Evolutionary conservation across 495 filamentous ascomycete species (phyloP).

Genomic region (Penicillium antarcticum): DNA sequence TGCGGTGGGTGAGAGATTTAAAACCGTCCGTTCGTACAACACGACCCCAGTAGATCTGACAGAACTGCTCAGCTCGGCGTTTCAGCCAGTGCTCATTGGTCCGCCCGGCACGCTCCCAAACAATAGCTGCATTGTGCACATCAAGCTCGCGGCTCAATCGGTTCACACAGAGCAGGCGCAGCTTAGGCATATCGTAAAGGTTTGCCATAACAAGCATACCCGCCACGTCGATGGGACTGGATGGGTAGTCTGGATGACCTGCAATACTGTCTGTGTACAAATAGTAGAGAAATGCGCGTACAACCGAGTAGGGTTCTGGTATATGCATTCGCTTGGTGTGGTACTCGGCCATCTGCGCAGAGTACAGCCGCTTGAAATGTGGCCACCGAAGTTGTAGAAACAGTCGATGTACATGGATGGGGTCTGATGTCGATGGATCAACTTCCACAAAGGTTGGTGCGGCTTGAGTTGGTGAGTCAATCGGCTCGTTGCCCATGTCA

Average conservation of each 20-base stretch:
- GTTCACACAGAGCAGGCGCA: constrained; percentile 85
- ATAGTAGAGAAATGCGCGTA: constrained; percentile 92
- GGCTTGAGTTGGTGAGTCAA: constrained; percentile 30
- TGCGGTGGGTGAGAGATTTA: constrained; percentile 67
- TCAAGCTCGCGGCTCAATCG: constrained; percentile 85
- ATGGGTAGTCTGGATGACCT: constrained; percentile 57
- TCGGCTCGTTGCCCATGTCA: constrained; percentile 45
- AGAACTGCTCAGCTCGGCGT: constrained; percentile 81
- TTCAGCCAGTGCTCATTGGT: constrained; percentile 92
- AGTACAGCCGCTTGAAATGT: constrained; percentile 87
- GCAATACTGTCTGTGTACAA: constrained; percentile 93
- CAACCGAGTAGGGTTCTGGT: constrained; percentile 90
- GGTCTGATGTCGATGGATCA: constrained; percentile 65
- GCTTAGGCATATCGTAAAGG: constrained; percentile 91
- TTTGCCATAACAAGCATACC: constrained; percentile 98
- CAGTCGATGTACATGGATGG: constrained; percentile 87
- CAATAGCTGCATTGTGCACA: constrained; percentile 88
- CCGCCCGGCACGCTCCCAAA: constrained; percentile 89
- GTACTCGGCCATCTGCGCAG: constrained; percentile 93
- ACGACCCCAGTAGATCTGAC: constrained; percentile 90
- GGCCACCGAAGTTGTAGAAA: constrained; percentile 95
- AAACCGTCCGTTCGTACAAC: constrained; percentile 88
- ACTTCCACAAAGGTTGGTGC: constrained; percentile 60
- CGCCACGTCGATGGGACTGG: constrained; percentile 80
- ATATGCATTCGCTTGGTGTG: constrained; percentile 97